Base-by-base conservation (phyloP, 1,284 basidiomycete genomes). In the Caloboletus firmus region DNA sequence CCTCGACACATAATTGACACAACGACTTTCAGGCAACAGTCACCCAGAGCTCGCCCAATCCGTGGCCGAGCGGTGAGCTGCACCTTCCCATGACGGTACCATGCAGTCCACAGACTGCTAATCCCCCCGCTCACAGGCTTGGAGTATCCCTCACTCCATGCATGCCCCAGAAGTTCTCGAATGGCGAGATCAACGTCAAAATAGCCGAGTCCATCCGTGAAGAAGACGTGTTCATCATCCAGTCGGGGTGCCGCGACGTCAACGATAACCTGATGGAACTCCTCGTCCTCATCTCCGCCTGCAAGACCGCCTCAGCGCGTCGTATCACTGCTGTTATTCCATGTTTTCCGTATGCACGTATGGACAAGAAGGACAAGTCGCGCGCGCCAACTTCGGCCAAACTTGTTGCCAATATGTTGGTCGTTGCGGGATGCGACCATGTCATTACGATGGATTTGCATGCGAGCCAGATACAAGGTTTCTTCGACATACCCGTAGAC, bases 381-480 rank as follows among this genome's bases (percentile, higher is more conserved):
- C 84, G 96, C 34, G 95, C 95, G 2, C 96, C 97, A 26, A 98
- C 99, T 73, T 98, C 97, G 2, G 95, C 97, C 54, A 99, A 99
- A 79, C 85, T 99, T 53, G 93, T 95, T 34, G 96, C 96, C 44
- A 99, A 98, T 75, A 95, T 99, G 86, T 81, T 99, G 55, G 91
- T 88, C 39, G 92, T 97, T 26, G 96, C 97, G 15, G 96, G 96
- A 30, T 95, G 93, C 62, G 95, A 99, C 77, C 96, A 99, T 71
- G 92, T 99, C 67, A 99, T 99, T 68, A 99, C 96, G 20, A 95
- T 99, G 87, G 96, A 99, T 72, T 79, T 99, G 39, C 96, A 99
- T 71, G 97, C 96, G 12, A 94, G 91, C 62, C 96, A 99, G 78
- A 98, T 99, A 61, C 96, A 99, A 72, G 96, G 96, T 12, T 99